These are phyloP conservation scores for Volvox reticuliferus DNA, from an alignment of 139 green algal species.

Conservation along the genomic window DNA sequence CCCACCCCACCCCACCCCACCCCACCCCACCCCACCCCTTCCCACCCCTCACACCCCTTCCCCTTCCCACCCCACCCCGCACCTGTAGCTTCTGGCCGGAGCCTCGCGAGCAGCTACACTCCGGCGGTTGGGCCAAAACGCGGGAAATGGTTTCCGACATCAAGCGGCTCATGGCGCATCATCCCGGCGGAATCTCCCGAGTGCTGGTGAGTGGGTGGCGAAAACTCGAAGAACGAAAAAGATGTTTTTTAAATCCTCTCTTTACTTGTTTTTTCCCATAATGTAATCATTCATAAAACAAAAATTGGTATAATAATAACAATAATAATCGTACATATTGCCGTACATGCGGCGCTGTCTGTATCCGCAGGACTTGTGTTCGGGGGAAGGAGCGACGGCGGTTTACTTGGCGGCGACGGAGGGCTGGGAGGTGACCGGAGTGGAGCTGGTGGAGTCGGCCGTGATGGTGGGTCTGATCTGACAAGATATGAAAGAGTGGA, in stretches of 20 bases:
- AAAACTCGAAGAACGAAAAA: neutral
- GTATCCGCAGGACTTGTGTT: conserved; percentile 17
- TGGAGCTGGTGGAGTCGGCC: conserved; percentile 11
- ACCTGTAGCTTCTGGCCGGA: neutral
- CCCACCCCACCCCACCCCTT: neutral
- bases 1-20: no score
- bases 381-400: conserved; percentile 4
- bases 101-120: conserved; percentile 10
- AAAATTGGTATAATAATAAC: no score
- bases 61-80: no score
- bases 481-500: no score
- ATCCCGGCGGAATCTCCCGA: neutral
- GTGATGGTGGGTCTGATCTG: neutral
- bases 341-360: no score
- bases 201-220: neutral
- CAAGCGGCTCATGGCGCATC: neutral
- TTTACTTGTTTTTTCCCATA: no score
- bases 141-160: neutral
- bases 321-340: no score
- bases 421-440: conserved; percentile 22
- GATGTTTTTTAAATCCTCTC: no score
- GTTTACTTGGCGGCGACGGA: neutral
- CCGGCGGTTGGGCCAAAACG: neutral
- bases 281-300: no score
- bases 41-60: no score